Evolutionary conservation across 2,329 filamentous ascomycete species (phyloP).

Genomic region (Aureobasidium sp.): DNA sequence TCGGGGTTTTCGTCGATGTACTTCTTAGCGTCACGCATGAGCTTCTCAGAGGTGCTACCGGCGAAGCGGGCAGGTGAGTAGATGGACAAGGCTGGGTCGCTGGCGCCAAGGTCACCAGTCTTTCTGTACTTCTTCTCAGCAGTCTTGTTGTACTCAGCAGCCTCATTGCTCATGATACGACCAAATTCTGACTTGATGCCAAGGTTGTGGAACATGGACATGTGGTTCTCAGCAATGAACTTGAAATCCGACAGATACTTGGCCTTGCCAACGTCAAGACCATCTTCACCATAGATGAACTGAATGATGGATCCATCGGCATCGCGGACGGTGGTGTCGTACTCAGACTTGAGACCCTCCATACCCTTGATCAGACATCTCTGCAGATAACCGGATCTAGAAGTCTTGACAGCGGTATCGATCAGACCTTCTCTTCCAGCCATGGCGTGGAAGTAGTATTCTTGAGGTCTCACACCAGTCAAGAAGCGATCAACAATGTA

Average conservation of each 20-base stretch:
- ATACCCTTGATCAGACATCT: slow-evolving; percentile 97
- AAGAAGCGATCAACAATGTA: slow-evolving; percentile 96
- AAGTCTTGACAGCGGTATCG: slow-evolving; percentile 97
- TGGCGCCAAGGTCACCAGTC: slow-evolving; percentile 56
- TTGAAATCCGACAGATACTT: slow-evolving; percentile 85
- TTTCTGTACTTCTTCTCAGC: slow-evolving; percentile 76
- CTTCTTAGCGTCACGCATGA: slow-evolving; percentile 62
- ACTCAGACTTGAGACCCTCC: slow-evolving; percentile 86
- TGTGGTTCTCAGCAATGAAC: slow-evolving; percentile 80
- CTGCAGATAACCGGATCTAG: slow-evolving; percentile 91
- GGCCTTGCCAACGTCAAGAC: slow-evolving; percentile 87
- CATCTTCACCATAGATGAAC: slow-evolving; percentile 95
- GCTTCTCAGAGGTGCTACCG: slow-evolving; percentile 84
- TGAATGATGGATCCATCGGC: slow-evolving; percentile 89
- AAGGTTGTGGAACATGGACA: slow-evolving; percentile 70
- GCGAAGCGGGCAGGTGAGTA: slow-evolving; percentile 71
- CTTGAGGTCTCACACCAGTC: slow-evolving; percentile 92
- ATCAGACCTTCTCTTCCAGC: slow-evolving; percentile 96
- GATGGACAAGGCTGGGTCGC: slow-evolving; percentile 67
- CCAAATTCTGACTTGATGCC: slow-evolving; percentile 50
- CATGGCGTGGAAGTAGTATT: slow-evolving; percentile 99
- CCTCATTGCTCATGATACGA: slow-evolving; percentile 60
- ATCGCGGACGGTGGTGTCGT: slow-evolving; percentile 90
- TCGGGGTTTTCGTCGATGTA: slow-evolving; percentile 73
- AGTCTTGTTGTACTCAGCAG: slow-evolving; percentile 53